phyloP scores from a whole-genome alignment of 768 basidiomycete genomes.

The Hirschioporus abietinus region DNA sequence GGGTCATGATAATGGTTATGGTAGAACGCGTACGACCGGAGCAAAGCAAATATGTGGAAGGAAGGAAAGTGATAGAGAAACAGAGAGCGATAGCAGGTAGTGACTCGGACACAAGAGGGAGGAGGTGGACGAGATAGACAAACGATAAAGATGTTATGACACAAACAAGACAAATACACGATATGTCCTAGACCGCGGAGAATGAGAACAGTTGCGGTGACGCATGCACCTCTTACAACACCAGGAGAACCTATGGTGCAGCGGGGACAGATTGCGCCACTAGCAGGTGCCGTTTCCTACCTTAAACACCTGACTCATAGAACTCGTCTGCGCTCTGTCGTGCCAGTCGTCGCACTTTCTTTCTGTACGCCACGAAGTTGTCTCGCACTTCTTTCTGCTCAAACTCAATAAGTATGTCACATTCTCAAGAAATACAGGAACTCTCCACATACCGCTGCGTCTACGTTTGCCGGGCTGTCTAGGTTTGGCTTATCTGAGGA shows the following conservation, averaged over 20 bases:
- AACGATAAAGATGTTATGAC: not conserved
- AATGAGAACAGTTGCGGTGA: not conserved
- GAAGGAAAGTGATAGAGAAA: not conserved
- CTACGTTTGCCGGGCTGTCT: conserved; percentile 94
- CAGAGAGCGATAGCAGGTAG: not conserved
- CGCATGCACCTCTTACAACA: too few species aligned
- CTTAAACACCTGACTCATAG: conserved; percentile 43
- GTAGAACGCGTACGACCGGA: not conserved
- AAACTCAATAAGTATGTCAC: not conserved
- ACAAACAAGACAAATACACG: conserved; percentile 1
- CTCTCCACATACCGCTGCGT: conserved; percentile 57
- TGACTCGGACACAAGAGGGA: not conserved
- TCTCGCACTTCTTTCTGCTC: not conserved
- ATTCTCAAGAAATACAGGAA: not conserved
- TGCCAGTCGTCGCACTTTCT: conserved; percentile 90
- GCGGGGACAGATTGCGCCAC: not conserved
- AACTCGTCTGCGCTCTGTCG: conserved; percentile 87
- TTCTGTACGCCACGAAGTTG: conserved; percentile 66
- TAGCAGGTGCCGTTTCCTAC: not conserved
- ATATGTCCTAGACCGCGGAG: not conserved
- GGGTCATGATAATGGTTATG: not conserved
- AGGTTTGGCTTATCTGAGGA: conserved; percentile 88
- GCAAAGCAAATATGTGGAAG: not conserved
- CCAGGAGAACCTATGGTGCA: too few species aligned
- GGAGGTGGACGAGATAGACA: not conserved